phyloP scores from a whole-genome alignment of 768 basidiomycete species.

The Suillus alpinus region DNA sequence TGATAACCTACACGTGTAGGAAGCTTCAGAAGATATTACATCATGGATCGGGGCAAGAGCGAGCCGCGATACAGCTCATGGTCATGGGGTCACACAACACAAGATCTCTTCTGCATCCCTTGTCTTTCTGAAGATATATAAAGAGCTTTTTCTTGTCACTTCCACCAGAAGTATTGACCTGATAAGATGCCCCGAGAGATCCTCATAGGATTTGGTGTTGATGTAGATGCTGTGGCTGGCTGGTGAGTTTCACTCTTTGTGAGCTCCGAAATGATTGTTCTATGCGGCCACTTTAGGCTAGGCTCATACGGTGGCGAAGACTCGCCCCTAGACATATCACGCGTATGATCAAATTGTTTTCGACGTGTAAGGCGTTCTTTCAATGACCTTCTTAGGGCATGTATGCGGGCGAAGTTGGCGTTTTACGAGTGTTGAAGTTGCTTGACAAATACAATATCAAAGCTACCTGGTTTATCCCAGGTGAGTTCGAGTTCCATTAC shows the following conservation, averaged over 20 bases:
- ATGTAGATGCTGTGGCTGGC: constrained; percentile 72
- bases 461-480: constrained; percentile 75
- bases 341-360: constrained; percentile 30
- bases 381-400: constrained; percentile 40
- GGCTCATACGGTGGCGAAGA: constrained; percentile 70
- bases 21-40: not conserved
- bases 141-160: not conserved
- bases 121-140: not conserved
- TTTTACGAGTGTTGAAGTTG: constrained; percentile 60
- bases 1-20: constrained; percentile 2
- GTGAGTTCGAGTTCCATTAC: constrained; percentile 24
- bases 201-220: constrained; percentile 59
- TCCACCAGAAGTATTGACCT: not conserved
- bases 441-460: constrained; percentile 62
- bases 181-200: constrained; percentile 48
- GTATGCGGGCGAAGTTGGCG: constrained; percentile 71
- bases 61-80: not conserved
- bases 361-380: not conserved
- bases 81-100: not conserved
- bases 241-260: constrained; percentile 38
- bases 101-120: not conserved
- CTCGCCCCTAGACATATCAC: constrained; percentile 62
- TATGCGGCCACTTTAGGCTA: constrained; percentile 36
- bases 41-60: not conserved
- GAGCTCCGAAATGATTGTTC: not conserved